Evolutionary conservation across 768 basidiomycete species (phyloP), one percentile per base, ranked within the genome.

Genomic region (Cystobasidium onofrii): DNA sequence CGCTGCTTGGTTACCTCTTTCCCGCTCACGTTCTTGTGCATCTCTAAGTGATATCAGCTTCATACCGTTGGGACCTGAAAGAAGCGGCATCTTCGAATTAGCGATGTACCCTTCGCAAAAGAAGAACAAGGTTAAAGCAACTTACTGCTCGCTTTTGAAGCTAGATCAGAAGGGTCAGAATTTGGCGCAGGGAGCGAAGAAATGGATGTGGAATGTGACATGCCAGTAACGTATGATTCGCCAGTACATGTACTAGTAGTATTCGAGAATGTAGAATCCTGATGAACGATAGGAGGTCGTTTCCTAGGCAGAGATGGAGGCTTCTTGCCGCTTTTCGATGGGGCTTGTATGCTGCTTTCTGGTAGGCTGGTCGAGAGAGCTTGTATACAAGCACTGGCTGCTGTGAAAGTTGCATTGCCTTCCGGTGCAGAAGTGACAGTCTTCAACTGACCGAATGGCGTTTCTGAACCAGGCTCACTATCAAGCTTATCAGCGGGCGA

Each of bases 41-140:
- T 34, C 33, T 36, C 61, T 15, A 10, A 71, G 54, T 31, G 69
- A 44, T 6, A 71, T 60, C 7, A 71, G 54, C 69, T 71, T 71
- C 69, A 71, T 33, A 25, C 65, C 65, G 41, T 71, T 71, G 12
- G 55, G 52, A n/a, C 20, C 54, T 71, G 43, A 18, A n/a, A 33
- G 9, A 20, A 55, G 39, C 39, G 15, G 39, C 9, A 46, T 4
- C 3, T n/a, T 9, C 27, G 12, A 7, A 43, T 52, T 29, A 67
- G 65, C 64, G 33, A 29, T 3, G 12, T 2, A 27, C 7, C 31
- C 9, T 27, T 39, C 7, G 7, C 15, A 34, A 29, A 10, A 63
- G 9, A 12, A 29, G 62, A 10, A 63, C 23, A 6, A 23, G 54
- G 7, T 55, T 55, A 43, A 39, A 13, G 25, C 2, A 1, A 46